A percentile compares a stretch with the other conserved stretches of the same genome.
Evolutionary conservation across 352 stramenopile genomes (phyloP).

Genomic region (Phytopythium oedochilum): DNA sequence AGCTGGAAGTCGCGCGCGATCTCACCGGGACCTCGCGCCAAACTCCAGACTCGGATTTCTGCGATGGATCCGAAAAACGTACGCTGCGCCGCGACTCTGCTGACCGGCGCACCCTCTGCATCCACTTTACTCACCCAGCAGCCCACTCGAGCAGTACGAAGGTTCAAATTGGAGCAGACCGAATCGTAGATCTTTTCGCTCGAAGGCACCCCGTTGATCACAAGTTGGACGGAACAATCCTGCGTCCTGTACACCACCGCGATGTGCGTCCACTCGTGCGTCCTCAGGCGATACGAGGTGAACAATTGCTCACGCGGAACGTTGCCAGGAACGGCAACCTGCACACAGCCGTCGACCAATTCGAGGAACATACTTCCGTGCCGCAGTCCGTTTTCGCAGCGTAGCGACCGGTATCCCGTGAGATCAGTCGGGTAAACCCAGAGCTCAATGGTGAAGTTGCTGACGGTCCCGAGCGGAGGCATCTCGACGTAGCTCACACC

Average conservation of each 20-base stretch:
- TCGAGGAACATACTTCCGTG: conserved; percentile 69
- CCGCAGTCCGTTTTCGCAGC: conserved; percentile 72
- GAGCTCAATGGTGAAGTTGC: conserved; percentile 75
- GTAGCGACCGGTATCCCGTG: conserved; percentile 52
- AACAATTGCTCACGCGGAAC: conserved; percentile 70
- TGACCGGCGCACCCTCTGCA: conserved; percentile 24
- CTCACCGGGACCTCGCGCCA: conserved; percentile 28
- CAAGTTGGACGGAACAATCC: conserved; percentile 22
- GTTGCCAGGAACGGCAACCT: conserved; percentile 73
- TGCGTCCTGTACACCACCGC: conserved; percentile 44
- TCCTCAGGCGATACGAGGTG: conserved; percentile 35
- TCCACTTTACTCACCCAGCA: conserved; percentile 66
- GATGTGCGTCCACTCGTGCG: conserved; percentile 68
- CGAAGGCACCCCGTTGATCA: conserved; percentile 47
- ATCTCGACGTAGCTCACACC: conserved; percentile 66
- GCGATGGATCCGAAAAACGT: conserved; percentile 71
- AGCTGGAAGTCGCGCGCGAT: conserved; percentile 65
- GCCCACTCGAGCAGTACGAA: conserved; percentile 53
- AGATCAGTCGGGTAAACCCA: conserved; percentile 76
- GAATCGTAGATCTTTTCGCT: conserved; percentile 35
- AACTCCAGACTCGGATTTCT: conserved; percentile 70
- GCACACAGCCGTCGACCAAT: conserved; percentile 56
- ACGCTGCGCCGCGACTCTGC: conserved; percentile 35
- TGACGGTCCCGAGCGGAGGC: conserved; percentile 48
- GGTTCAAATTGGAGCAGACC: conserved; percentile 38